Base-by-base conservation (phyloP, 2,329 filamentous ascomycete genomes). In the Lachnellula willkommii region DNA sequence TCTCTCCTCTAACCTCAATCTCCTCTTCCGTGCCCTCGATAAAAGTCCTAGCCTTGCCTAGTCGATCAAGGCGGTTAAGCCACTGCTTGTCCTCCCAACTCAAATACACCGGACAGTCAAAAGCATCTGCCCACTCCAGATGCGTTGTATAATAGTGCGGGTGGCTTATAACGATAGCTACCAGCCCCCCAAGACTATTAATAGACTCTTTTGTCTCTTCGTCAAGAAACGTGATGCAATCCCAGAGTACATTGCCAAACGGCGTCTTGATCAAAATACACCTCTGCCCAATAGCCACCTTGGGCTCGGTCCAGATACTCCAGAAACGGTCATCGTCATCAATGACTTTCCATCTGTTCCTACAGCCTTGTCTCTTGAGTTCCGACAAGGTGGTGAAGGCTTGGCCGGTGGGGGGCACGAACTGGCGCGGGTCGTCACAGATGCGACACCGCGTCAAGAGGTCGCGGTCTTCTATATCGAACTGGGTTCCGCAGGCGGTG, bases 141-240 rank as follows among this genome's bases (percentile, higher is more conserved):
- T 90, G 86, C 3, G 88, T 88, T 14, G 84, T 84, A 72, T 89
- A 94, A 72, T 89, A 95, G 69, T 95, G 90, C 52, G 90, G 90
- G 71, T 95, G 88, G 11, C 80, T 85, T 60, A 92, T 89, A 62
- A 84, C 83, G 47, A 94, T 91, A 0, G 85, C 88, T 36, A 75
- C 74, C 12, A 95, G 66, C 0, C 87, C 88, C 45, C 89, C 89
- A 6, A 84, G 74, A 0, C 66, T 68, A 5, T 79, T 75, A 63
- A 93, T 82, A 54, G 71, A 69, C 1, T 72, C 67, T 0, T 88
- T 71, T 0, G 88, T 92, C 3, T 77, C 77, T 1, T 78, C 71
- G 67, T 92, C 87, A 3, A 94, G 73, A 60, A 84, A 82, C 0
- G 88, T 79, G 55, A 94, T 75, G 59, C 87, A 84, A 70, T 94